Evolutionary conservation across 2,329 filamentous ascomycete genomes (phyloP).

Genomic region (Fusarium sp.): DNA sequence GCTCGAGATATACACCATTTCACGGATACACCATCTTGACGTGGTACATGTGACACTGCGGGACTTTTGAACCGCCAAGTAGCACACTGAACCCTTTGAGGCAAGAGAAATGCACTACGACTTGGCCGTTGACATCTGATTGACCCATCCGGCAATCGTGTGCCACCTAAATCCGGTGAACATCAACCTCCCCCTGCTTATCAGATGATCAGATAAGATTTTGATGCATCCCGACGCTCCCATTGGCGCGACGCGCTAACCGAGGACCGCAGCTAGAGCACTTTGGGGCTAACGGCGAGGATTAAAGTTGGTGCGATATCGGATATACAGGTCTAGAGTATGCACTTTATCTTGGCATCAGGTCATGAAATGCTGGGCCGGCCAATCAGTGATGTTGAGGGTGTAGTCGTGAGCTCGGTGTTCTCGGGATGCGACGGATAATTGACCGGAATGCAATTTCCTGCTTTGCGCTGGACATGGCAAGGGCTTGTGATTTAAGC

Average conservation of each 20-base stretch:
- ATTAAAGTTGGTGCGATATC: slow-evolving; percentile 15
- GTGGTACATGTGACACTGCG: background rate
- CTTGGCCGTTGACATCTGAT: background rate
- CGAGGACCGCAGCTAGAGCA: background rate
- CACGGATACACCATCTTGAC: background rate
- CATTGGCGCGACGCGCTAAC: slow-evolving; percentile 4
- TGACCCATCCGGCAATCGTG: background rate
- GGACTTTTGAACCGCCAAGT: slow-evolving; percentile 28
- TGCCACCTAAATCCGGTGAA: background rate
- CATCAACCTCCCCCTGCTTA: slow-evolving; percentile 6
- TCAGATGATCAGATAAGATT: slow-evolving; percentile 46
- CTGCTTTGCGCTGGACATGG: background rate
- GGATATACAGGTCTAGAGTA: slow-evolving; percentile 1
- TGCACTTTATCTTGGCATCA: slow-evolving; percentile 30
- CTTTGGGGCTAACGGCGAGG: background rate
- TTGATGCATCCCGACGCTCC: slow-evolving; percentile 19
- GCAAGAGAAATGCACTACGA: background rate
- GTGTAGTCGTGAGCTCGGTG: background rate
- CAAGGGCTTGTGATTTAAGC: background rate
- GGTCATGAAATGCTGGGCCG: background rate
- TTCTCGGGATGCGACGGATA: background rate
- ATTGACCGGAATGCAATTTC: background rate
- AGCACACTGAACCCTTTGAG: background rate
- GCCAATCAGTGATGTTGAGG: background rate
- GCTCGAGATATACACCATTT: slow-evolving; percentile 24